These are phyloP conservation scores for Didymella glomerata DNA, from an alignment of 2,329 filamentous ascomycete genomes.

Conservation along the genomic window DNA sequence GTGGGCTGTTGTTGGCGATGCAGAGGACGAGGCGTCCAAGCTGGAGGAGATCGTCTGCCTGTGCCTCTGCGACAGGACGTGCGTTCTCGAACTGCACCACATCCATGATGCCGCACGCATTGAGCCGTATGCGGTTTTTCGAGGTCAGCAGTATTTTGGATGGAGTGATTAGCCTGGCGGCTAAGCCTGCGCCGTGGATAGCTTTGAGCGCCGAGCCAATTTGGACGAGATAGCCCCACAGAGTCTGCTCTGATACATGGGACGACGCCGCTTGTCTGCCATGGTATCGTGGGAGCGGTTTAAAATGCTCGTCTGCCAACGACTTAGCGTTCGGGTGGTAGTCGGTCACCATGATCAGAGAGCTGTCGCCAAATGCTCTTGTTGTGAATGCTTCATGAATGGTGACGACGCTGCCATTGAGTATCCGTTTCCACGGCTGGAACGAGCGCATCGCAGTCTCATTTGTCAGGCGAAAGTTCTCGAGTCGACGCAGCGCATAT, in stretches of 20 bases:
- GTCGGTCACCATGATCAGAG: constrained; percentile 90
- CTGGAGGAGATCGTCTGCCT: constrained; percentile 85
- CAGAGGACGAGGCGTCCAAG: constrained; percentile 87
- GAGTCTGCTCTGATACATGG: constrained; percentile 69
- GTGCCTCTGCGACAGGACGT: constrained; percentile 75
- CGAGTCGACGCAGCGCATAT: constrained; percentile 87
- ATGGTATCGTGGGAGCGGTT: constrained; percentile 51
- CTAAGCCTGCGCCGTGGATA: constrained; percentile 82
- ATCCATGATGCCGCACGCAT: constrained; percentile 87
- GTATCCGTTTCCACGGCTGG: constrained; percentile 87
- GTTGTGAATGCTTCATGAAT: constrained; percentile 94
- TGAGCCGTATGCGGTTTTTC: constrained; percentile 87
- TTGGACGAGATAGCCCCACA: constrained; percentile 95
- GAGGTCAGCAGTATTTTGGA: constrained; percentile 91
- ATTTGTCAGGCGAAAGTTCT: constrained; percentile 88
- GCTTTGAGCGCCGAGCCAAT: constrained; percentile 86
- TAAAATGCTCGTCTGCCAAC: constrained; percentile 81
- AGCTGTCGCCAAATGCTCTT: constrained; percentile 91
- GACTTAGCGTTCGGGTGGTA: constrained; percentile 93
- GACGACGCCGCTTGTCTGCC: constrained; percentile 47
- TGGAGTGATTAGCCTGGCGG: constrained; percentile 84
- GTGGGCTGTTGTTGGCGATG: constrained; percentile 74
- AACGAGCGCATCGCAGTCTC: constrained; percentile 87
- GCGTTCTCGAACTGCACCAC: constrained; percentile 82
- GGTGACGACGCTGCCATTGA: constrained; percentile 81